phyloP scores from a whole-genome alignment of 2,329 filamentous ascomycete genomes.

The Botryotinia narcissicola region DNA sequence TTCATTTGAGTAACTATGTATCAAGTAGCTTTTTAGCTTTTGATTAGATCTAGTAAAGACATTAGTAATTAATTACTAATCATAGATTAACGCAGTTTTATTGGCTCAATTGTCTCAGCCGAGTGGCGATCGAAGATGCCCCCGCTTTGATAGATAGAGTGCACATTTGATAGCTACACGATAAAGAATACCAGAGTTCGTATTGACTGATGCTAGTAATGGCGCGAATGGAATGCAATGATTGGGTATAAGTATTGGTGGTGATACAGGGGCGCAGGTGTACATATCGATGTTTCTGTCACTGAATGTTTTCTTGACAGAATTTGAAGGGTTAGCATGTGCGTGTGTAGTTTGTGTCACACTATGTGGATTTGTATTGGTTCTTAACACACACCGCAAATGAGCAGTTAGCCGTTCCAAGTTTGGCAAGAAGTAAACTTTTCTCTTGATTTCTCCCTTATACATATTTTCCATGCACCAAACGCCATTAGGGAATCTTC shows the following conservation, averaged over 20 bases:
- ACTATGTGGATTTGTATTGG: not conserved
- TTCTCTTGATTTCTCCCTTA: not conserved
- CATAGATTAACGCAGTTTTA: not conserved
- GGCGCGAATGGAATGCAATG: not conserved
- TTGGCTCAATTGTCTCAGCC: not conserved
- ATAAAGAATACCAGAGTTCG: not conserved
- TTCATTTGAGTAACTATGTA: not conserved
- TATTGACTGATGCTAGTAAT: not conserved
- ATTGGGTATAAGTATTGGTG: not conserved
- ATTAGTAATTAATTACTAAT: not conserved
- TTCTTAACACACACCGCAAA: not conserved
- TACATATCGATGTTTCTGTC: not conserved
- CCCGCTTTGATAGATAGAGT: not conserved
- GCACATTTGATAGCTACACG: not conserved
- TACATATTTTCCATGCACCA: conserved; percentile 20
- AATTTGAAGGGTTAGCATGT: not conserved
- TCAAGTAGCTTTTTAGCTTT: not conserved
- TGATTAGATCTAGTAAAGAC: rapidly evolving
- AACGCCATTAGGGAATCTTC: conserved; percentile 19
- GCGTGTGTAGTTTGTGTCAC: not conserved
- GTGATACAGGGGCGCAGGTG: not conserved
- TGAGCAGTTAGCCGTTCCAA: not conserved
- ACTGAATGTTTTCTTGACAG: not conserved
- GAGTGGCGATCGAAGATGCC: not conserved
- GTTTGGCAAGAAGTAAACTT: not conserved